phyloP scores from a whole-genome alignment of 179 eudicot genomes.

The Heliamphora pulchella region DNA sequence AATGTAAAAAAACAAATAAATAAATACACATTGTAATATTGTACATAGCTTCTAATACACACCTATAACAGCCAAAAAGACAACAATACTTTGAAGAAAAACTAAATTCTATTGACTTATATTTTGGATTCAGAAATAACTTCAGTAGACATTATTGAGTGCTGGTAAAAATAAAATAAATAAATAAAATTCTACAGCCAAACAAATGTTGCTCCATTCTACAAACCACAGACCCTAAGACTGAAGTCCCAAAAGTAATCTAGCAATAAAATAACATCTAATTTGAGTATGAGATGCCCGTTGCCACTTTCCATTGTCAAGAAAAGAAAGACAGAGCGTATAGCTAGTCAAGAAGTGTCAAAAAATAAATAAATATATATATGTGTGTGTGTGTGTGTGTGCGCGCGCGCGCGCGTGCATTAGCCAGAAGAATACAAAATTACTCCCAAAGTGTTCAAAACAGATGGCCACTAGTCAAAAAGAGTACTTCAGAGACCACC shows the following conservation, averaged over 20 bases:
- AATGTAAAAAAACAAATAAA: neutral
- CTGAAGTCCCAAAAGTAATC: neutral
- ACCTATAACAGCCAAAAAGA: neutral
- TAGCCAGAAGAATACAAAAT: conserved; percentile 2
- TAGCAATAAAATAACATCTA: neutral
- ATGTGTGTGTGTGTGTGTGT: too few species aligned
- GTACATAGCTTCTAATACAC: neutral
- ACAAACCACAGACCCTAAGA: neutral
- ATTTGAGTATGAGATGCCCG: conserved; percentile 5
- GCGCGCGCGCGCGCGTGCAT: neutral
- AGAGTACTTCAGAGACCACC: conserved; percentile 28
- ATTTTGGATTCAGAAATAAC: neutral
- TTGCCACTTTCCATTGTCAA: neutral
- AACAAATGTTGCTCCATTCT: neutral
- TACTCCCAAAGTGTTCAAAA: neutral
- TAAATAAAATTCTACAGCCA: neutral
- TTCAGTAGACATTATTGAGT: neutral
- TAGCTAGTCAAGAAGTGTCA: neutral
- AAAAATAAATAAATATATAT: neutral
- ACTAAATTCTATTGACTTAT: neutral
- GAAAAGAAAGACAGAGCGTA: neutral
- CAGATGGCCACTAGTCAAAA: neutral
- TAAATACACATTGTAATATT: neutral
- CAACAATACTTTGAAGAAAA: neutral
- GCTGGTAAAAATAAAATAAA: neutral